A percentile compares a stretch with the other conserved stretches of the same genome.
phyloP scores from a whole-genome alignment of 257 asterid genomes.

The Petrea volubilis region DNA sequence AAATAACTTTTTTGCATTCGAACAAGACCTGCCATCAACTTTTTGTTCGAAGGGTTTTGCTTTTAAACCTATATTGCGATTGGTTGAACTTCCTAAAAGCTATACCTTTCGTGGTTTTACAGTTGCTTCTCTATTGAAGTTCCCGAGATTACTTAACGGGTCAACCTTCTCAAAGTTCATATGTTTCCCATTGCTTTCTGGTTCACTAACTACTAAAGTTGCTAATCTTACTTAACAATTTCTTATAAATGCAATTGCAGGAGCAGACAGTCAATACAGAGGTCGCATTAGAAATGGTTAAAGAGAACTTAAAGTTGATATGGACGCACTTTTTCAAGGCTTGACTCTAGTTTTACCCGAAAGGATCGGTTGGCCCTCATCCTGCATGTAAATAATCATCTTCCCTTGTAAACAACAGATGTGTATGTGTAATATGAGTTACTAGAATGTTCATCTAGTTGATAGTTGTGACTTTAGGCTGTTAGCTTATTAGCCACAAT shows the following conservation, averaged over 20 bases:
- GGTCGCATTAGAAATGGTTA: slow-evolving; percentile 33
- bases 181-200: neutral
- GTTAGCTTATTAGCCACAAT: no score
- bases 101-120: no score
- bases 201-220: neutral
- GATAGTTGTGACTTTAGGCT: no score
- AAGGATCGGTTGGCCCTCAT: neutral
- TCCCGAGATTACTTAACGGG: neutral
- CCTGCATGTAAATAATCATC: neutral
- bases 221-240: neutral
- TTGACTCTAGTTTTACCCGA: neutral
- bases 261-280: slow-evolving; percentile 28
- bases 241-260: slow-evolving; percentile 30
- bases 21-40: no score
- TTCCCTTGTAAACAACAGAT: neutral
- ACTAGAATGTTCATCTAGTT: no score
- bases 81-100: no score
- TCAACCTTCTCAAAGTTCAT: neutral
- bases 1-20: no score
- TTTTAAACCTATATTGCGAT: no score
- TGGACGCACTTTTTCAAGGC: slow-evolving; percentile 36
- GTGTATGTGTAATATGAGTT: neutral
- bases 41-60: no score
- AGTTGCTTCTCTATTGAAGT: neutral
- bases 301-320: slow-evolving; percentile 39